A percentile compares a stretch with the other conserved stretches of the same genome.
Conservation (phyloP, 768 basidiomycete genomes). For the Hericium erinaceus region DNA sequence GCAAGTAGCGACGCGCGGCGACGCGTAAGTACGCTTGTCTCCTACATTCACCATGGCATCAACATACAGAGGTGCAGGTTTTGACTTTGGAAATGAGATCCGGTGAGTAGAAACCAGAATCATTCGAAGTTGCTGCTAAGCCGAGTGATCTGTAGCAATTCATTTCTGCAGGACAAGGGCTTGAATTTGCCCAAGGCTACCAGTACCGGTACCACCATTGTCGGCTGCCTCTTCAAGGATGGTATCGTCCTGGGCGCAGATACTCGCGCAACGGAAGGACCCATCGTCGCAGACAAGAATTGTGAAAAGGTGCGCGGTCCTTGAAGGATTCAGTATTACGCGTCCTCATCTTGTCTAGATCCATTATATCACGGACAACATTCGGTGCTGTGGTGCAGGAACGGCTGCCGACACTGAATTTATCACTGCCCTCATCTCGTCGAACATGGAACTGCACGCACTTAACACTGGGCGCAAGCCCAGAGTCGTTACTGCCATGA, state of each 20-base stretch:
- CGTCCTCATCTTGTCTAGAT: constrained; percentile 46
- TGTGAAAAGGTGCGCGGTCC: constrained; percentile 81
- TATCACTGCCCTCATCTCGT: constrained; percentile 88
- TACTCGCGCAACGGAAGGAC: constrained; percentile 90
- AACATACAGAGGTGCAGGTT: constrained; percentile 39
- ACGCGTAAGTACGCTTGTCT: constrained; percentile 6
- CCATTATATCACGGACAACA: constrained; percentile 91
- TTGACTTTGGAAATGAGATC: constrained; percentile 70
- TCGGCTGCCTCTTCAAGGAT: constrained; percentile 87
- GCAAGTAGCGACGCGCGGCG: background rate
- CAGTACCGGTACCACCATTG: constrained; percentile 95
- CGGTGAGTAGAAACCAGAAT: constrained; percentile 33
- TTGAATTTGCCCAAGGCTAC: constrained; percentile 74
- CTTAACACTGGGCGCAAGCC: constrained; percentile 88
- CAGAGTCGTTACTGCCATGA: constrained; percentile 95
- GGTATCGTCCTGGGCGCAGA: constrained; percentile 95
- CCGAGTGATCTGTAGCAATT: constrained; percentile 40
- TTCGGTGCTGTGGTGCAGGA: constrained; percentile 96
- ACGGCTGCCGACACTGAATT: constrained; percentile 99
- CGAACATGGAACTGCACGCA: constrained; percentile 90
- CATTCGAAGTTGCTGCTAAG: background rate
- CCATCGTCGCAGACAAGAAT: constrained; percentile 97
- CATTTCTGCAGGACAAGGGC: constrained; percentile 62
- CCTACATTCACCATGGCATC: constrained; percentile 29
- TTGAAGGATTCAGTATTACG: background rate